Conservation (phyloP, 805 yeast genomes). For the Lachancea lanzarotensis region DNA sequence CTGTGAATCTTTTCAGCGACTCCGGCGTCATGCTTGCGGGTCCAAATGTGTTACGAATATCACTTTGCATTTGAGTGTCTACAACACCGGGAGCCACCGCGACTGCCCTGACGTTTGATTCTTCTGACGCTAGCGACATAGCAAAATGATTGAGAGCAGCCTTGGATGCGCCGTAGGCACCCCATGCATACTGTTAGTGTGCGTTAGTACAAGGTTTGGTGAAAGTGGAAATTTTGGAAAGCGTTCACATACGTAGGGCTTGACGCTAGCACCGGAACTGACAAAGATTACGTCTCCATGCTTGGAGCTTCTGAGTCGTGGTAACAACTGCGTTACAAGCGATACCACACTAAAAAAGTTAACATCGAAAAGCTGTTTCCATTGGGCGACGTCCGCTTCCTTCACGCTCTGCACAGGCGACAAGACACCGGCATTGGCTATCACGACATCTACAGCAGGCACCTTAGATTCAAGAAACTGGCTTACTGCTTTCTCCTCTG, state of each 20-base stretch:
- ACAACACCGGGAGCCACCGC: constrained; percentile 95
- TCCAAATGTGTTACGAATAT: constrained; percentile 59
- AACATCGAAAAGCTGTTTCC: constrained; percentile 65
- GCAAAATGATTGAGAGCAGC: constrained; percentile 85
- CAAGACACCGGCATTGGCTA: constrained; percentile 78
- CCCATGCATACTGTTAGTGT: constrained; percentile 59
- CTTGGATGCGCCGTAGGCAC: constrained; percentile 85
- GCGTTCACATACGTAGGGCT: constrained; percentile 37
- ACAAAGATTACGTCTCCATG: constrained; percentile 67
- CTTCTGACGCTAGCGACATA: constrained; percentile 60
- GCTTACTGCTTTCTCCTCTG: constrained; percentile 31
- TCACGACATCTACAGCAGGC: constrained; percentile 55
- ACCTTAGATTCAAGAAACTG: constrained; percentile 42
- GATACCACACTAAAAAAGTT: constrained; percentile 72
- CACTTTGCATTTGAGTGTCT: constrained; percentile 80
- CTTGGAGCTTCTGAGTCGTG: constrained; percentile 44
- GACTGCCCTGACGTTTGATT: constrained; percentile 42
- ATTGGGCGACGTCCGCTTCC: constrained; percentile 37
- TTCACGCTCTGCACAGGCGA: constrained; percentile 63
- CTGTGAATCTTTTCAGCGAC: constrained; percentile 54
- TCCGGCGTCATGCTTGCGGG: constrained; percentile 55
- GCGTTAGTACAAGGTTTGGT: not conserved
- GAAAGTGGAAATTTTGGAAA: not conserved
- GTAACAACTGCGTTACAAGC: constrained; percentile 49
- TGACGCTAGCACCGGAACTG: constrained; percentile 80